Evolutionary conservation across 2,329 filamentous ascomycete species (phyloP).

Genomic region (Aureobasidium mangrovei): DNA sequence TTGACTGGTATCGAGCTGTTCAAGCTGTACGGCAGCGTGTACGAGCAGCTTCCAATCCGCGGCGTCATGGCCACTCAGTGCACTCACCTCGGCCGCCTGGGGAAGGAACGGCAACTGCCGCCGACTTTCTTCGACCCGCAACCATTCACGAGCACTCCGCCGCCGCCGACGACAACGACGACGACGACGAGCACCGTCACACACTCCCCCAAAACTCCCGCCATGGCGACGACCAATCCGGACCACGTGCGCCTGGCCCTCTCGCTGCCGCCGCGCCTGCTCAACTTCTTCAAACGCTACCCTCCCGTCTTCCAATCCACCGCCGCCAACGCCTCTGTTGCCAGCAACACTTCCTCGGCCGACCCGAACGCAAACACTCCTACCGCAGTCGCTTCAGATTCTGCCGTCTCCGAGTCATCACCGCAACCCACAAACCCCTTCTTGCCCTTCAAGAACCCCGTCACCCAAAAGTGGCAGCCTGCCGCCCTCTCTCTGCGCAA

Average conservation of each 20-base stretch:
- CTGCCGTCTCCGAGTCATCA: constrained; percentile 24
- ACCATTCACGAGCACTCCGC: neutral
- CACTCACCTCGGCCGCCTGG: neutral
- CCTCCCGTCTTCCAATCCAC: constrained; percentile 53
- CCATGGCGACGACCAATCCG: constrained; percentile 16
- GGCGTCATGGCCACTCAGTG: too few species aligned
- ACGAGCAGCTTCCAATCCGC: neutral
- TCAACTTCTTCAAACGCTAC: constrained; percentile 82
- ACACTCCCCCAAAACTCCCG: neutral
- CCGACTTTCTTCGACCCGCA: neutral
- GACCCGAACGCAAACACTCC: constrained; percentile 29
- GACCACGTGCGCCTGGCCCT: constrained; percentile 46
- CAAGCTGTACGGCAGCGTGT: neutral
- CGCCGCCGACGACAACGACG: neutral
- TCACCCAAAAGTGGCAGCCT: constrained; percentile 74
- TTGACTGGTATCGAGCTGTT: neutral
- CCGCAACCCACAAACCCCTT: constrained; percentile 60
- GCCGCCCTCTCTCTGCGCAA: constrained; percentile 74
- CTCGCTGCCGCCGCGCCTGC: constrained; percentile 66
- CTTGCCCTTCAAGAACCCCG: constrained; percentile 64
- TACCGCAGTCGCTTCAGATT: constrained; percentile 31
- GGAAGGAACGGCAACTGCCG: constrained; percentile 15
- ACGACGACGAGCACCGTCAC: neutral
- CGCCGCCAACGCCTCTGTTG: constrained; percentile 20
- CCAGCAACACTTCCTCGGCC: constrained; percentile 35